Base-by-base conservation (phyloP, 2,329 filamentous ascomycete genomes). In the Pseudopyrenochaeta lycopersici region DNA sequence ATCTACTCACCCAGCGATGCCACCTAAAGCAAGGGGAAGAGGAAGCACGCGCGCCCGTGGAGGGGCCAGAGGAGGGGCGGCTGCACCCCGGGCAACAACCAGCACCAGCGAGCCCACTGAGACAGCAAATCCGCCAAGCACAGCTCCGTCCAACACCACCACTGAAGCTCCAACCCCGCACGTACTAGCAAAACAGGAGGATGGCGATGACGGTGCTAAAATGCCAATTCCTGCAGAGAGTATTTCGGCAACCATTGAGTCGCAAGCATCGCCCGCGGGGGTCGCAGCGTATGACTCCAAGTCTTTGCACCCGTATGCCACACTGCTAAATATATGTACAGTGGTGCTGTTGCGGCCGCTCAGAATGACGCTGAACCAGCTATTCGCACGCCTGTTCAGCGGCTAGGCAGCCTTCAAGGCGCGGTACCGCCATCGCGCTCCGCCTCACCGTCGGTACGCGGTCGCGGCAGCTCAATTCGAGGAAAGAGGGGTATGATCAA, bases 401-500 rank as follows among this genome's bases (percentile, higher is more conserved):
- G 71, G 38, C 52, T 74, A 27, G 69, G 67, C 5, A 69, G 64
- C 36, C 58, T 74, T 14, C 67, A 67, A 45, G 66, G 59, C 52
- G 56, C 63, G 39, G 64, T 67, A 17, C 60, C 65, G n/a, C 50
- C 68, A 30, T 72, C 69, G 1, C 63, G 67, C 27, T 71, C 71
- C 35, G 66, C 69, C 7, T 73, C 72, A 1, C 68, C 67, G 3
- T 62, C 67, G 7, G 54, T 70, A 36, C 69, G 66, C 7, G 56
- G 56, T 29, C 69, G 71, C 17, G 67, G 69, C 15, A 61, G 57
- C 23, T 59, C 66, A 20, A 53, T 45, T 4, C 55, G 63, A 48
- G 68, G 71, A 21, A 76, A 72, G 49, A 68, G 68, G 44, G 60
- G 64, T n/a, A 49, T 58, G 27, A 56, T 65, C 7, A 71, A 74